Conservation (phyloP, 2,329 filamentous ascomycete species). For the Leptographium lundbergii region DNA sequence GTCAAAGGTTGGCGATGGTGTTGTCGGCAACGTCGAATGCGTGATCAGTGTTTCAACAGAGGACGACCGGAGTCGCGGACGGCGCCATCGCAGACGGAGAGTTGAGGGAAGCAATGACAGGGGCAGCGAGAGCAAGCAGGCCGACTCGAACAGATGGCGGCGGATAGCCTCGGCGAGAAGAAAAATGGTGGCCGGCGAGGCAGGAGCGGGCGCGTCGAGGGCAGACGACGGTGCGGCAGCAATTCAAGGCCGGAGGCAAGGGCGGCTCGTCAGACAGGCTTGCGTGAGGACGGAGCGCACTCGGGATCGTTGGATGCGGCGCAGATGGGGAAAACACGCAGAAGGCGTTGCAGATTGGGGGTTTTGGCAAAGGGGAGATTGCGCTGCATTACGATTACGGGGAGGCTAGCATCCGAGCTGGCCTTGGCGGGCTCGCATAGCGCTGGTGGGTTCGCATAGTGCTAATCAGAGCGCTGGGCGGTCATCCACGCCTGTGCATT, state of each 20-base stretch:
- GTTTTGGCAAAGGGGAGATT: background rate
- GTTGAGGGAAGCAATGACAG: background rate
- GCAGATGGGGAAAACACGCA: background rate
- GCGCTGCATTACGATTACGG: background rate
- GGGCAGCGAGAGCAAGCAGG: background rate
- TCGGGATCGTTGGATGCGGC: background rate
- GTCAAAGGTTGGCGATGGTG: background rate
- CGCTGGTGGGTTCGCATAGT: background rate
- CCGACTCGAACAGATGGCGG: background rate
- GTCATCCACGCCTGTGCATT: background rate
- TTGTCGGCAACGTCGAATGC: background rate
- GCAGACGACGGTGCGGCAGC: background rate
- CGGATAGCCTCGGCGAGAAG: background rate
- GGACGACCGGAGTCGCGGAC: background rate
- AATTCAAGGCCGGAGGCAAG: background rate
- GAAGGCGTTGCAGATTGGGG: background rate
- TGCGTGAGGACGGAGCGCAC: background rate
- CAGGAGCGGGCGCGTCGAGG: background rate
- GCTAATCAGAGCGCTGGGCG: background rate
- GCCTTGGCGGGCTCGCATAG: too few species aligned
- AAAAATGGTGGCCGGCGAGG: background rate
- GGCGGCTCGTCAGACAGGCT: background rate
- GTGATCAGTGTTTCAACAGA: background rate
- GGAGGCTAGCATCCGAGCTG: too few species aligned
- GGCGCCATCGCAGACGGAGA: conserved; percentile 5